Evolutionary conservation across 2,329 filamentous ascomycete genomes (phyloP).

Genomic region (Diplocarpon rosae): DNA sequence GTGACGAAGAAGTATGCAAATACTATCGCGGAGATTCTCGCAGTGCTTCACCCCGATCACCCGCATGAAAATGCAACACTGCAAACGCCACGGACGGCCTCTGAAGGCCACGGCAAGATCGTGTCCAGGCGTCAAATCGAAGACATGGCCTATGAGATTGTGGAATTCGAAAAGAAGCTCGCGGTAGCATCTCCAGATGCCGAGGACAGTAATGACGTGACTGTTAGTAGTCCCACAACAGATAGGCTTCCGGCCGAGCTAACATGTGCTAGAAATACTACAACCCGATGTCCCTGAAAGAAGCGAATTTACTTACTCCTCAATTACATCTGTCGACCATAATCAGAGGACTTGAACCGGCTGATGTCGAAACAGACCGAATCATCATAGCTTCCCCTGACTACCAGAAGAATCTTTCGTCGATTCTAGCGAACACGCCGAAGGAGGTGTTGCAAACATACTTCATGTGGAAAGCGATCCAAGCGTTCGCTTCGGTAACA

Average conservation of each 20-base stretch:
- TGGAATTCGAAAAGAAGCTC: constrained; percentile 51
- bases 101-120: constrained; percentile 6
- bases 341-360: constrained; percentile 40
- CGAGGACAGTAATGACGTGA: constrained; percentile 49
- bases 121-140: constrained; percentile 8
- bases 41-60: constrained; percentile 15
- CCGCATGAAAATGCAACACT: constrained; percentile 12
- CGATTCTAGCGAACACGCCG: constrained; percentile 41
- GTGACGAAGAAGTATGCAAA: constrained; percentile 40
- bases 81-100: constrained; percentile 8
- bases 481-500: constrained; percentile 39
- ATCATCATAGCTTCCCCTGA: constrained; percentile 49
- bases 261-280: constrained; percentile 43
- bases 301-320: constrained; percentile 44
- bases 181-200: constrained; percentile 46
- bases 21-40: constrained; percentile 29
- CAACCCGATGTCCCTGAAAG: constrained; percentile 48
- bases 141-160: constrained; percentile 30
- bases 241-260: background rate
- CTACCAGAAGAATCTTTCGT: constrained; percentile 47
- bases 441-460: constrained; percentile 49
- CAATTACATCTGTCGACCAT: constrained; percentile 43
- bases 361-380: constrained; percentile 37
- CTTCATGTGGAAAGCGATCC: constrained; percentile 52
- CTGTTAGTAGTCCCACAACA: constrained; percentile 27